Base-by-base conservation (phyloP, 495 filamentous ascomycete genomes). In the Talaromyces trachyspermus region DNA sequence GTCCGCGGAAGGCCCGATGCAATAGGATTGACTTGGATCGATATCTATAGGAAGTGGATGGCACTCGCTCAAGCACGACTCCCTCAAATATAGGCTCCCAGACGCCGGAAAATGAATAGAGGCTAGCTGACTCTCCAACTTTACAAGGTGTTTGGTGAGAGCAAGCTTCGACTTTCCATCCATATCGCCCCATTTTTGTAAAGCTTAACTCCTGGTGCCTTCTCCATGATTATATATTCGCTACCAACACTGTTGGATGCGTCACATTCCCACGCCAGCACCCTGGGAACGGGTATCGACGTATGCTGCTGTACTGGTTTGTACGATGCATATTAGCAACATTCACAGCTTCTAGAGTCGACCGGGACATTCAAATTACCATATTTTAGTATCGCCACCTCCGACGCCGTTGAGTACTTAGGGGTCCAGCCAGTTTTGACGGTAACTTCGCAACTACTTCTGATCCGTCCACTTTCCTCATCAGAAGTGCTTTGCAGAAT, bases 341-440 rank as follows among this genome's bases (percentile, higher is more conserved):
- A 12, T 6, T 30, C 27, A 30, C 27, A 20, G n/a, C n/a, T n/a
- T n/a, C n/a, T n/a, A n/a, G n/a, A n/a, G n/a, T n/a, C n/a, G n/a
- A n/a, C n/a, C n/a, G n/a, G n/a, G n/a, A n/a, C n/a, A n/a, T n/a
- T n/a, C n/a, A n/a, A n/a, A n/a, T n/a, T n/a, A n/a, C n/a, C n/a
- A n/a, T n/a, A n/a, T n/a, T n/a, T n/a, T n/a, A 65, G 39, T 29
- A 63, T 68, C n/a, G 63, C 64, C n/a, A 59, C 66, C 53, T 68
- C 66, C 50, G 61, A 68, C 24, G 64, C 62, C 2, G 57, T 59
- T 9, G 54, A 30, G 27, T 6, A 30, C 27, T 30, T 30, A 12
- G 27, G 27, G 27, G 27, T 30, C 27, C 27, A 30, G 27, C 27
- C 27, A 30, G 27, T 30, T 30, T 30, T 30, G 27, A 30, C 27